Percentiles rank a stretch among this genome's conserved stretches.
phyloP scores from a whole-genome alignment of 192 early-diverging fungal species.

The Coemansia sp. region DNA sequence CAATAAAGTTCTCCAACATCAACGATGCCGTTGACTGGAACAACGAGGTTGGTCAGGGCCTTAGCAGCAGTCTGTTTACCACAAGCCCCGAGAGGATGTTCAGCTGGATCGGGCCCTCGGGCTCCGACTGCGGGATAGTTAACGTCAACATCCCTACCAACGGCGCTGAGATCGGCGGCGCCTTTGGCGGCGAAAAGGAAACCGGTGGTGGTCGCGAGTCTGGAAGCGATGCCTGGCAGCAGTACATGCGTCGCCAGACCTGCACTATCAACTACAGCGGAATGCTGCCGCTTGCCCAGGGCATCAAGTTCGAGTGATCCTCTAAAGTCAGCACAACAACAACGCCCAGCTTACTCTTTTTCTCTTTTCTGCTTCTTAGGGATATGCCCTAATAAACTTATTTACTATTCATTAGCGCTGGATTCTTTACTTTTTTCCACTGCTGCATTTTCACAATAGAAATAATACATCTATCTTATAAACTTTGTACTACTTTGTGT shows the following conservation, averaged over 20 bases:
- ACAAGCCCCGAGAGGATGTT: slow-evolving; percentile 76
- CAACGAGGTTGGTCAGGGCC: slow-evolving; percentile 88
- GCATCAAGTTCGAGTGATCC: slow-evolving; percentile 88
- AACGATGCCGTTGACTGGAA: slow-evolving; percentile 87
- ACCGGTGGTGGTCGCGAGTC: slow-evolving; percentile 92
- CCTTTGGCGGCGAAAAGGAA: slow-evolving; percentile 98
- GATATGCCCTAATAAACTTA: neutral
- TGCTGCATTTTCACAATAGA: too few species aligned
- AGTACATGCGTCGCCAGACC: slow-evolving; percentile 80
- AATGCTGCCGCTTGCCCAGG: slow-evolving; percentile 87
- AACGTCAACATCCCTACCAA: slow-evolving; percentile 97
- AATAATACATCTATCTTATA: neutral
- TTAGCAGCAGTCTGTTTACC: slow-evolving; percentile 86
- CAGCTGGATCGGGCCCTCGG: slow-evolving; percentile 89
- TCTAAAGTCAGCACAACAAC: too few species aligned
- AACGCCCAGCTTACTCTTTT: too few species aligned
- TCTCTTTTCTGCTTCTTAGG: too few species aligned
- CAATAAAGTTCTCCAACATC: slow-evolving; percentile 73
- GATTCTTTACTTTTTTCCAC: neutral
- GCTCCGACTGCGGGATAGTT: slow-evolving; percentile 91
- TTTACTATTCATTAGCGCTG: neutral
- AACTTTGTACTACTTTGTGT: slow-evolving; percentile 38
- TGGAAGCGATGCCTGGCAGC: slow-evolving; percentile 93
- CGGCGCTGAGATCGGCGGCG: slow-evolving; percentile 96
- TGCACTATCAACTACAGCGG: slow-evolving; percentile 89